Percentiles rank a stretch among this genome's conserved stretches.
Evolutionary conservation across 2,329 filamentous ascomycete species (phyloP).

Genomic region (Hypoxylon rubiginosum): DNA sequence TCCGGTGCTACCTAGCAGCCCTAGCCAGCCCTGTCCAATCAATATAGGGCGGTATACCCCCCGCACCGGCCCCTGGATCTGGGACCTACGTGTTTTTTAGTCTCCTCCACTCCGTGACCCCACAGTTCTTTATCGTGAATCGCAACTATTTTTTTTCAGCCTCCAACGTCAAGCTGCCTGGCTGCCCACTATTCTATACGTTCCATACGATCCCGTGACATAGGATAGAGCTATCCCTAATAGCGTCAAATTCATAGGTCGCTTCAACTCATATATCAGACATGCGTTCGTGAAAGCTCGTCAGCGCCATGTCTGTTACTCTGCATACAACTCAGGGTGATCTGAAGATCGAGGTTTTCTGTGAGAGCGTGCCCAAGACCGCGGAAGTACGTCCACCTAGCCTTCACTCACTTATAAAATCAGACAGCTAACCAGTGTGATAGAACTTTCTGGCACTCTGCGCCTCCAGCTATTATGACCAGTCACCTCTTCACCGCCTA

Average conservation of each 20-base stretch:
- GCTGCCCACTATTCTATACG: constrained; percentile 13
- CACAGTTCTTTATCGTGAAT: constrained; percentile 27
- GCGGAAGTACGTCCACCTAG: constrained; percentile 72
- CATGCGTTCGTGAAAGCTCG: constrained; percentile 10
- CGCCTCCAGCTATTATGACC: constrained; percentile 82
- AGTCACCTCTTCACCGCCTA: constrained; percentile 82
- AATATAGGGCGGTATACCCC: constrained; percentile 24
- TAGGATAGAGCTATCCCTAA: constrained; percentile 3
- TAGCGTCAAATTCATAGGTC: neutral
- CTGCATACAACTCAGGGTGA: constrained; percentile 91
- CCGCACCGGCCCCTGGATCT: constrained; percentile 32
- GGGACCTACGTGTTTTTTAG: constrained; percentile 24
- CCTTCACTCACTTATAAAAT: constrained; percentile 4
- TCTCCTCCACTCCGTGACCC: constrained; percentile 33
- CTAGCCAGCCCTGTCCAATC: constrained; percentile 34
- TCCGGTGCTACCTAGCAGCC: constrained; percentile 35
- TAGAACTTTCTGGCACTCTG: constrained; percentile 91
- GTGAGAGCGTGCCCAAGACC: constrained; percentile 92
- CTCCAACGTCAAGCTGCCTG: constrained; percentile 25
- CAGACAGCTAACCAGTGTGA: constrained; percentile 24
- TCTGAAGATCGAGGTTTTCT: constrained; percentile 96
- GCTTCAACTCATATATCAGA: constrained; percentile 1
- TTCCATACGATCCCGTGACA: constrained; percentile 13
- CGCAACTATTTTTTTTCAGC: constrained; percentile 32
- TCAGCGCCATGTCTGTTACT: constrained; percentile 70